Evolutionary conservation across 1,139 yeast genomes (phyloP), one percentile per base, ranked within the genome.

Genomic region (Arxiozyma bovina): DNA sequence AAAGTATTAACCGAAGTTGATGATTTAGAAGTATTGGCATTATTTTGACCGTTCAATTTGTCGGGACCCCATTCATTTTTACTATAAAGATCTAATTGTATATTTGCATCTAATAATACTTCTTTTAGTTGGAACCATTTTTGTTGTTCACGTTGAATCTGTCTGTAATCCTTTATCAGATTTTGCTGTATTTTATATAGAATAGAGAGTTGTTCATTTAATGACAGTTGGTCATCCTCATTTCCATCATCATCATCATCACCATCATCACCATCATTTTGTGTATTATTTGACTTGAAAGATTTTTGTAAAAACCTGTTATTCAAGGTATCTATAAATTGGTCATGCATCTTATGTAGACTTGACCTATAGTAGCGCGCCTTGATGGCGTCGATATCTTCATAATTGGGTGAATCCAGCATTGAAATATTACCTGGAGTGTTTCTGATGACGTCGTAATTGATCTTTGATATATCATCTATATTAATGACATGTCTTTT

Each of bases 71-170:
- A 40, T 22, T 52, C 58, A 27, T 54, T 54, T 45, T 57, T 55
- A 51, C 68, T 65, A 55, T 59, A 66, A 22, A 67, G 57, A 57
- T 68, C 71, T 45, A 67, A 57, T 52, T 67, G 68, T 9, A 63
- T 58, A 52, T 66, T 67, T 8, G 71, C 70, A 50, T 67, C 70
- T 12, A 68, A 57, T 50, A 68, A 18, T 22, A 66, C 46, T 53
- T 68, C 71, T 53, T 67, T 67, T 30, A 65, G 54, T 17, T 63
- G 50, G 48, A 65, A 67, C 71, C 71, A 67, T 53, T 63, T 66
- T 50, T 64, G 63, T 52, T 67, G 69, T 43, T 58, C 58, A 42
- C 58, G 57, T 6, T 60, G 54, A 17, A 59, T 53, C 4, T 43
- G 30, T 12, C 53, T 47, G 53, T 67, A 67, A 43, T 65, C 62